Percentiles rank a stretch among this genome's conserved stretches.
These are phyloP conservation scores for Eutrema yunnanense DNA, from an alignment of 345 rosid species.

Conservation along the genomic window DNA sequence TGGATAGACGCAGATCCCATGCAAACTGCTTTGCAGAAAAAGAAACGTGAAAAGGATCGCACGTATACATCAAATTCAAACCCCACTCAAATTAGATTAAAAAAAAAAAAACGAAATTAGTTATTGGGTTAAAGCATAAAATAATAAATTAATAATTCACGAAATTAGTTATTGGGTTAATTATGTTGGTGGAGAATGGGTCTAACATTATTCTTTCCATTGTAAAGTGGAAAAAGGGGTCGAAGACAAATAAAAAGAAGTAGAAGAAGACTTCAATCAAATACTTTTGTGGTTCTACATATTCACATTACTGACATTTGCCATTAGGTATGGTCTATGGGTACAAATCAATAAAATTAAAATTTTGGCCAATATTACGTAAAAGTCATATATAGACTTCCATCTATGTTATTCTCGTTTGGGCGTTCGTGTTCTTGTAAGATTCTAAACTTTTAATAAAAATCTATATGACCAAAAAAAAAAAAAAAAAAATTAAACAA, in stretches of 20 bases:
- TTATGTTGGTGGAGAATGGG: not conserved
- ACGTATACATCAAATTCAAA: constrained; percentile 14
- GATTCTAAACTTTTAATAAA: no score
- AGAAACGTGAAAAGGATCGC: constrained; percentile 25
- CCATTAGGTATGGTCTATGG: not conserved
- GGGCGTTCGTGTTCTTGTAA: no score
- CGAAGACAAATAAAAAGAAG: not conserved
- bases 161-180: not conserved
- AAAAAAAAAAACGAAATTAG: not conserved
- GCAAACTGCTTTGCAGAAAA: constrained; percentile 24
- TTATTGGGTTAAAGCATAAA: not conserved
- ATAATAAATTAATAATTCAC: not conserved
- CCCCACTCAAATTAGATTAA: not conserved
- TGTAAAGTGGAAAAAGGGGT: not conserved
- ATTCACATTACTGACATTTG: not conserved
- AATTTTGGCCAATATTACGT: not conserved
- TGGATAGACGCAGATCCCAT: constrained; percentile 21
- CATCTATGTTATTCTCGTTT: no score
- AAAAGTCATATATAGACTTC: not conserved
- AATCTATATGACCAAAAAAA: no score
- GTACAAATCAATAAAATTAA: not conserved
- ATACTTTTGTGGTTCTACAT: not conserved
- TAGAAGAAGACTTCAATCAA: no score
- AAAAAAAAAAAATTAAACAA: not conserved
- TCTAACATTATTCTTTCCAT: not conserved